A percentile compares a stretch with the other conserved stretches of the same genome.
Conservation (phyloP, 2,329 filamentous ascomycete species). For the Phoma herbarum region DNA sequence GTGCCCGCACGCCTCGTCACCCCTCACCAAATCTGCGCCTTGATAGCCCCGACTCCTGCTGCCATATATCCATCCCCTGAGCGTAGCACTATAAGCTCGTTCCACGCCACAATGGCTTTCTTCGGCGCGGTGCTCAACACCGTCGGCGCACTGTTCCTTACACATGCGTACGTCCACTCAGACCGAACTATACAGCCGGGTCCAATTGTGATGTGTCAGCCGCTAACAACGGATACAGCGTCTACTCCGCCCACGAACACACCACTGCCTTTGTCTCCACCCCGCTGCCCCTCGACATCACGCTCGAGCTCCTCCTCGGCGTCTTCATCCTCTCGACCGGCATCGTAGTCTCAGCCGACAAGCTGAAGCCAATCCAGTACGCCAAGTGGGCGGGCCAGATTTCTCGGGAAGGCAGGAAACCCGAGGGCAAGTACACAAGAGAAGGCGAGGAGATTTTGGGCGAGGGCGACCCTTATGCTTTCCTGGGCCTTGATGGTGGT, state of each 20-base stretch:
- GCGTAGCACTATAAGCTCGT: neutral
- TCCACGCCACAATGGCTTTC: constrained; percentile 67
- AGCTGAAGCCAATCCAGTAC: constrained; percentile 86
- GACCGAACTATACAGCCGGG: no score
- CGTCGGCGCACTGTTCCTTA: constrained; percentile 79
- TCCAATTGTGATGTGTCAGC: neutral
- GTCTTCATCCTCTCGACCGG: constrained; percentile 83
- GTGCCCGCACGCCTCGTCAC: neutral
- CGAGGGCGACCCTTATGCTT: constrained; percentile 78
- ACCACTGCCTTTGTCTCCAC: constrained; percentile 70
- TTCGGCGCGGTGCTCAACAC: constrained; percentile 75
- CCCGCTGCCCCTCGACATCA: constrained; percentile 81
- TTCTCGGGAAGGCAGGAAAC: constrained; percentile 74
- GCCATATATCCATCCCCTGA: neutral
- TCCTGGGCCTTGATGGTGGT: constrained; percentile 63
- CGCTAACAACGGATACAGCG: constrained; percentile 63
- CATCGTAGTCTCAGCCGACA: constrained; percentile 78
- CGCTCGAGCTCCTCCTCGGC: constrained; percentile 82
- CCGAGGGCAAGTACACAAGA: constrained; percentile 64
- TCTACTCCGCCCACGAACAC: constrained; percentile 96
- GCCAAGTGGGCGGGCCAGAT: constrained; percentile 83
- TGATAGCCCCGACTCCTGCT: neutral
- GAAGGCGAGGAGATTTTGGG: constrained; percentile 73
- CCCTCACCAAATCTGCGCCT: neutral
- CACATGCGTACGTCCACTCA: constrained; percentile 77